Conservation (phyloP, 2,329 filamentous ascomycete genomes). For the Aschersonia sp. region DNA sequence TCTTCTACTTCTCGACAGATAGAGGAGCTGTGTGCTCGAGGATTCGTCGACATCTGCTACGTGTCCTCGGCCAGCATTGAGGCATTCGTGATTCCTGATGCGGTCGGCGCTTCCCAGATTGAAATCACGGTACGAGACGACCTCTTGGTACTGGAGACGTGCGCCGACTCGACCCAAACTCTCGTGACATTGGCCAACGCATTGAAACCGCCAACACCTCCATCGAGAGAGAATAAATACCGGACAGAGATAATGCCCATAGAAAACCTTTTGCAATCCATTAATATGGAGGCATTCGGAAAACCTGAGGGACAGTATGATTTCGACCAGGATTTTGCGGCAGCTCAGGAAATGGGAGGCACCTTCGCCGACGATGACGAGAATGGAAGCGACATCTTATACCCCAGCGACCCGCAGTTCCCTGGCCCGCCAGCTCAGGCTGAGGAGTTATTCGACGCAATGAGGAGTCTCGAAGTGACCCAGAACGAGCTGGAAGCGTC, state of each 20-base stretch:
- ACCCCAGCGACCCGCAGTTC: slow-evolving; percentile 27
- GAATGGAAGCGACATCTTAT: slow-evolving; percentile 19
- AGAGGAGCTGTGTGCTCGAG: slow-evolving; percentile 44
- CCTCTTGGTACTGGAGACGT: slow-evolving; percentile 82
- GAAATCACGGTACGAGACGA: slow-evolving; percentile 76
- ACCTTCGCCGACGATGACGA: slow-evolving; percentile 15
- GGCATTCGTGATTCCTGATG: slow-evolving; percentile 41
- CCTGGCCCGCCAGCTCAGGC: slow-evolving; percentile 27
- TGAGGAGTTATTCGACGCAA: slow-evolving; percentile 35
- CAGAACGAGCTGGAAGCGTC: slow-evolving; percentile 15
- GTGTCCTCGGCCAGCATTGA: slow-evolving; percentile 67
- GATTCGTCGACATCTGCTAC: slow-evolving; percentile 77
- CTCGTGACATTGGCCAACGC: slow-evolving; percentile 67
- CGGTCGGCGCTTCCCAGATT: slow-evolving; percentile 43
- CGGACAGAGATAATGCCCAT: slow-evolving; percentile 76
- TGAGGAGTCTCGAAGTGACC: slow-evolving; percentile 17
- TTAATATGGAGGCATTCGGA: slow-evolving; percentile 73
- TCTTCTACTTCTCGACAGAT: slow-evolving; percentile 34
- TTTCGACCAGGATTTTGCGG: slow-evolving; percentile 47
- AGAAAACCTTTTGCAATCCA: slow-evolving; percentile 77
- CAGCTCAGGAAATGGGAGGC: slow-evolving; percentile 33
- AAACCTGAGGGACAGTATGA: slow-evolving; percentile 46
- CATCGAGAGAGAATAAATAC: slow-evolving; percentile 73
- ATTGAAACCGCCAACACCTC: slow-evolving; percentile 68
- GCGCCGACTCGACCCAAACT: slow-evolving; percentile 93